Conservation (phyloP, 345 rosid genomes). For the Schrenkiella parvula region DNA sequence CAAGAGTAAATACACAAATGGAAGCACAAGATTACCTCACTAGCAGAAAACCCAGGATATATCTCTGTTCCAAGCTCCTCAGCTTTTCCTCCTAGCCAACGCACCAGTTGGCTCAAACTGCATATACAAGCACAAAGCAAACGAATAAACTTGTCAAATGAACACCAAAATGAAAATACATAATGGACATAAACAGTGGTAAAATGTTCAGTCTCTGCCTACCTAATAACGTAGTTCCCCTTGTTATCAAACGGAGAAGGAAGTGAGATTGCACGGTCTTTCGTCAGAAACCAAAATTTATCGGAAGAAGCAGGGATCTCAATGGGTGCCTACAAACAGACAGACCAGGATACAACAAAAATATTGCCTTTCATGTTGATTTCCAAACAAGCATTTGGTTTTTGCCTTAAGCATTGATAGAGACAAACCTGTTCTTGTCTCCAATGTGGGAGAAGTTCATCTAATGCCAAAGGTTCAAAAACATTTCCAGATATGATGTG, state of each 20-base stretch:
- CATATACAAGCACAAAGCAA: conserved; percentile 2
- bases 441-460: conserved; percentile 93
- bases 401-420: neutral
- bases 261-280: conserved; percentile 68
- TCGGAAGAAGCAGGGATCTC: conserved; percentile 77
- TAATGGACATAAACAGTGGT: neutral
- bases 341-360: conserved; percentile 1
- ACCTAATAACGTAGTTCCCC: conserved; percentile 94
- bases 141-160: neutral
- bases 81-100: conserved; percentile 91
- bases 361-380: neutral
- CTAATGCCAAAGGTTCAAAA: conserved; percentile 81
- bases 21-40: conserved; percentile 54
- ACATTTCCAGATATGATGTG: conserved; percentile 90
- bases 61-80: conserved; percentile 94
- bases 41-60: conserved; percentile 94
- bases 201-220: neutral
- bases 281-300: conserved; percentile 82
- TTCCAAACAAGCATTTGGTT: neutral
- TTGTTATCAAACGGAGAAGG: conserved; percentile 86
- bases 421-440: conserved; percentile 71
- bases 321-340: conserved; percentile 64
- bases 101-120: conserved; percentile 86
- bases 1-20: neutral
- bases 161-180: neutral